Conservation (phyloP, 768 basidiomycete species). For the Fomitopsis serialis region DNA sequence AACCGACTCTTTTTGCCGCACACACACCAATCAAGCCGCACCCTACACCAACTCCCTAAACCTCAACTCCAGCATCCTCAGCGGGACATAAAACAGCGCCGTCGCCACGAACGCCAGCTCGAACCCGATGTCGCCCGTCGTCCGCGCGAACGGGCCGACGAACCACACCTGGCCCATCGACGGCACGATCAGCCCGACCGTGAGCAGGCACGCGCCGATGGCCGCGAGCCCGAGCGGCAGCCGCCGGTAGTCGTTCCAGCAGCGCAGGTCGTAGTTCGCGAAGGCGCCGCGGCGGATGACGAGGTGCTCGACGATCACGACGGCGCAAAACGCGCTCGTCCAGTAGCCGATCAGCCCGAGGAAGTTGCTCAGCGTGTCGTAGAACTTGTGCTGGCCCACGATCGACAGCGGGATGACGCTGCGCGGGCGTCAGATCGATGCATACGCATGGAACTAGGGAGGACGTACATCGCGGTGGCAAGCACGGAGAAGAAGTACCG, state of each 20-base stretch:
- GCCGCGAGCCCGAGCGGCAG: conserved; percentile 66
- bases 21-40: no score
- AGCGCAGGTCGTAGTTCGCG: conserved; percentile 38
- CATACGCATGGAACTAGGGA: not conserved
- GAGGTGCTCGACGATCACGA: conserved; percentile 63
- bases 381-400: conserved; percentile 64
- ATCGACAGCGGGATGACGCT: conserved; percentile 64
- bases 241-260: conserved; percentile 48
- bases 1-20: no score
- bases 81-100: conserved; percentile 44
- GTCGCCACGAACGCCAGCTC: conserved; percentile 50
- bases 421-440: not conserved
- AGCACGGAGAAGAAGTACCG: conserved; percentile 66
- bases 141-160: conserved; percentile 58
- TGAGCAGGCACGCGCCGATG: conserved; percentile 40
- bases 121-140: conserved; percentile 69
- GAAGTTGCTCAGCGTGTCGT: conserved; percentile 56
- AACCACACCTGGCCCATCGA: conserved; percentile 73
- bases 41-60: conserved; percentile 19
- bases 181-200: conserved; percentile 55
- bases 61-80: conserved; percentile 35
- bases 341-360: conserved; percentile 56
- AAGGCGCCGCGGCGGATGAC: conserved; percentile 52
- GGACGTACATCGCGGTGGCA: conserved; percentile 58
- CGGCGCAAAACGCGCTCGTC: conserved; percentile 45